Evolutionary conservation across 2,329 filamentous ascomycete species (phyloP), one percentile per base, ranked within the genome.

Genomic region (Achaetomium macrosporum): DNA sequence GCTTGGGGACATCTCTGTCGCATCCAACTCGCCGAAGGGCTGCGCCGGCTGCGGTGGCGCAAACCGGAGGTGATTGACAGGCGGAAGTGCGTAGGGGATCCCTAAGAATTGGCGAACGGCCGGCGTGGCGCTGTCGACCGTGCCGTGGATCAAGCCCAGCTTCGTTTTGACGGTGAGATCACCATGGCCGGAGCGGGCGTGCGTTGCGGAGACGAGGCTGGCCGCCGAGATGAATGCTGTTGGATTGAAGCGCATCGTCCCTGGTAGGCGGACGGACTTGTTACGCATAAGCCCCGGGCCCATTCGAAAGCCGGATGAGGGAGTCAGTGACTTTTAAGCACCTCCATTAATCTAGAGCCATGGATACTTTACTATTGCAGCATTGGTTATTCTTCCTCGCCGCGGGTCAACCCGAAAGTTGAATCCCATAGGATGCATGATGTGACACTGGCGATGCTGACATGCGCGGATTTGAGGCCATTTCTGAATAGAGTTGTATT

Each of bases 41-140:
- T 41, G 35, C 11, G 57, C 48, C 7, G 47, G 55, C 41, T 62
- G 47, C 1, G 64, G 63, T 9, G 63, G 60, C 12, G 55, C 47
- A 45, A 65, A 67, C 8, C 65, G 64, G 10, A 60, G 59, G 6
- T 50, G 15, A n/a, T 50, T 56, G 2, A 63, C n/a, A 1, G 66
- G 66, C 9, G 65, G 63, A n/a, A 59, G 41, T 1, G 63, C 64
- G 47, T 60, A 68, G 7, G 65, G 65, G 36, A 68, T 65, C 1
- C 63, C 63, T 17, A 68, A 59, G 46, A 65, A 67, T 47, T 63
- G 61, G 17, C 57, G 56, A 3, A 65, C 63, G 25, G 41, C 43
- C 9, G 60, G 54, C 1, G 54, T 54, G 2, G 43, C 16, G 4
- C 17, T 9, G 46, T 57, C 53, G n/a, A 57, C 30, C 2, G n/a